phyloP scores from a whole-genome alignment of 2,329 filamentous ascomycete species.

The Dothistroma pini region DNA sequence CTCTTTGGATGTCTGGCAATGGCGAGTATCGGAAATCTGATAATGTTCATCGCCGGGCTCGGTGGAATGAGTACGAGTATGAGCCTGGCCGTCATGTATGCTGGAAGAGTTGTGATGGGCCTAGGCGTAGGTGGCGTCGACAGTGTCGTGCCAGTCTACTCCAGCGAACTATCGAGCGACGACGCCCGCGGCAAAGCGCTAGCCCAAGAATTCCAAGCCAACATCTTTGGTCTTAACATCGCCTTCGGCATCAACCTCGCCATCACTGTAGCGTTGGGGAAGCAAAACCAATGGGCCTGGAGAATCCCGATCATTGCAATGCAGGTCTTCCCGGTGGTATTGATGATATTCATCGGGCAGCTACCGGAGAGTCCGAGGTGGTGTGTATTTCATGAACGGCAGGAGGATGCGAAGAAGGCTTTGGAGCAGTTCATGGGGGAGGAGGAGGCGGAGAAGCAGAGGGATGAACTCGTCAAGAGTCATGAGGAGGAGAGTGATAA shows the following conservation, averaged over 20 bases:
- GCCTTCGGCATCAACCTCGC: slow-evolving; percentile 58
- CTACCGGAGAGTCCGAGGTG: slow-evolving; percentile 59
- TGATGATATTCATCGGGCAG: slow-evolving; percentile 51
- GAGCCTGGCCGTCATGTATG: slow-evolving; percentile 48
- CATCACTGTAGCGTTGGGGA: slow-evolving; percentile 53
- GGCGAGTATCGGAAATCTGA: slow-evolving; percentile 54
- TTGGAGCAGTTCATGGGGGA: slow-evolving; percentile 51
- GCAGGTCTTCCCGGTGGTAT: slow-evolving; percentile 55
- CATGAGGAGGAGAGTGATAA: slow-evolving; percentile 48
- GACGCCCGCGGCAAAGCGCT: slow-evolving; percentile 55
- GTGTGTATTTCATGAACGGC: slow-evolving; percentile 51
- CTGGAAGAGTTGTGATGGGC: slow-evolving; percentile 53
- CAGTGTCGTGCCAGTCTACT: slow-evolving; percentile 59
- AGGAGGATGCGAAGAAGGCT: slow-evolving; percentile 50
- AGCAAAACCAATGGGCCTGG: slow-evolving; percentile 60
- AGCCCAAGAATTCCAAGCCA: slow-evolving; percentile 62
- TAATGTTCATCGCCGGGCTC: slow-evolving; percentile 59
- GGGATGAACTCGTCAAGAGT: slow-evolving; percentile 50
- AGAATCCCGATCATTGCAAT: slow-evolving; percentile 58
- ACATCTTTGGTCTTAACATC: slow-evolving; percentile 60
- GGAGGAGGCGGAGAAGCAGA: slow-evolving; percentile 46
- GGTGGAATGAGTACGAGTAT: slow-evolving; percentile 36
- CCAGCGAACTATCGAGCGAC: slow-evolving; percentile 55
- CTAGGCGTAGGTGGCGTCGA: slow-evolving; percentile 60
- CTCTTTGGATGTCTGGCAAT: slow-evolving; percentile 55